Conservation (phyloP, 169 alveolate species). For the Plasmodium yoelii region DNA sequence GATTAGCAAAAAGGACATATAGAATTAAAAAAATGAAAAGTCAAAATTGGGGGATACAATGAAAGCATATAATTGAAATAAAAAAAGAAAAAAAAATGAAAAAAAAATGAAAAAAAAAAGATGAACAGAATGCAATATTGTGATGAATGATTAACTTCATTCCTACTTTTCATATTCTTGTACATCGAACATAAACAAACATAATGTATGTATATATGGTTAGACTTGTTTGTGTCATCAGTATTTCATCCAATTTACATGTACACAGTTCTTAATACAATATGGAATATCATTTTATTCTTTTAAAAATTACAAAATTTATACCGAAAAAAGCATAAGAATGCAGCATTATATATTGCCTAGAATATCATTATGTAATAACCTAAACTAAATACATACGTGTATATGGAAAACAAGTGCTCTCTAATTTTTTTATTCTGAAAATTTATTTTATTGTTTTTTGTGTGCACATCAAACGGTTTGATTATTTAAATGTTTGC, state of each 20-base stretch:
- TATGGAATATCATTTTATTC: background rate
- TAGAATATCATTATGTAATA: background rate
- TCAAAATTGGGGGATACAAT: background rate
- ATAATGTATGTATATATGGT: background rate
- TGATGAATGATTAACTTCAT: background rate
- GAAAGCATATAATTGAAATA: background rate
- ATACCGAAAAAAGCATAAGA: background rate
- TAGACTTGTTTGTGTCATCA: too few relatives aligned
- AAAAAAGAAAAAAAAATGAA: background rate
- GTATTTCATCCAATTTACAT: too few relatives aligned
- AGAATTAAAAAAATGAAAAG: background rate
- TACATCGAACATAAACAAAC: background rate
- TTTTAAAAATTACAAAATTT: background rate
- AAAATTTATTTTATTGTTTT: background rate
- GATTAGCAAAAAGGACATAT: background rate
- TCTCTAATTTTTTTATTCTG: background rate
- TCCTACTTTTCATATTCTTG: too few relatives aligned
- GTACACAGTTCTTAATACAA: background rate
- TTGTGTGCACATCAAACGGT: background rate
- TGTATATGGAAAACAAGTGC: background rate
- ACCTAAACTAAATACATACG: background rate
- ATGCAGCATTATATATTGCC: background rate
- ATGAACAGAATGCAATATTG: background rate
- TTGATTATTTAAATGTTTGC: constrained; percentile 65
- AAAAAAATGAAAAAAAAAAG: background rate